Percentiles rank a stretch among this genome's conserved stretches.
These are phyloP conservation scores for Dimocarpus longan DNA, from an alignment of 345 rosid species.

Conservation along the genomic window DNA sequence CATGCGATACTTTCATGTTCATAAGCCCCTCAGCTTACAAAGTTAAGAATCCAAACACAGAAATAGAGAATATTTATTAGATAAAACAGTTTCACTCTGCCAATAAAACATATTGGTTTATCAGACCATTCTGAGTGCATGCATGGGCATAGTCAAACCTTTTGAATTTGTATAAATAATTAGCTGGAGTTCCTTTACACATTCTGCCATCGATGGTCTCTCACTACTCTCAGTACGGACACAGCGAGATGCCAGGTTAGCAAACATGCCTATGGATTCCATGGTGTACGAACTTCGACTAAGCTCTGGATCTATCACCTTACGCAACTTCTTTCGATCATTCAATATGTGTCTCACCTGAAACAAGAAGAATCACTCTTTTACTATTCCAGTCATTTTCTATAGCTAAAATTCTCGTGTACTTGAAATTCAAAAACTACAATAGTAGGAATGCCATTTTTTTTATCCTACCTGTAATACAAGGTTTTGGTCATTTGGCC, in stretches of 20 bases:
- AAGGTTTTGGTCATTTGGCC: constrained; percentile 84
- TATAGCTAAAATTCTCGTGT: constrained; percentile 10
- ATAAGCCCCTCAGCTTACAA: constrained; percentile 10
- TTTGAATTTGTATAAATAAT: constrained; percentile 69
- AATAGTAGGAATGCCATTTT: constrained; percentile 6
- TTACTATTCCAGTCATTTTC: constrained; percentile 16
- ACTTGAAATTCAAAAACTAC: constrained; percentile 15
- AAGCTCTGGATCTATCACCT: constrained; percentile 84
- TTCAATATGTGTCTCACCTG: constrained; percentile 86
- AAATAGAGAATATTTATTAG: constrained; percentile 22
- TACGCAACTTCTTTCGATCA: constrained; percentile 75
- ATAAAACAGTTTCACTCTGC: constrained; percentile 15
- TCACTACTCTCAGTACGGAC: constrained; percentile 83
- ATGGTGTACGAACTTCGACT: constrained; percentile 67
- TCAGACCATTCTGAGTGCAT: constrained; percentile 59
- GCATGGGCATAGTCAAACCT: constrained; percentile 56
- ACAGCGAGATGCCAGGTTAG: constrained; percentile 92
- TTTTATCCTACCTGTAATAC: constrained; percentile 72
- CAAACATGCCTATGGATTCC: constrained; percentile 87
- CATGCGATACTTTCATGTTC: not conserved
- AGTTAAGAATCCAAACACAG: constrained; percentile 7
- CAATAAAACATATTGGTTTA: constrained; percentile 20
- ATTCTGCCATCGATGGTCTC: constrained; percentile 83
- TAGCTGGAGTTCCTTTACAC: constrained; percentile 79
- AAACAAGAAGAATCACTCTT: constrained; percentile 27